Conservation (phyloP, 2,329 filamentous ascomycete genomes). For the Colletotrichum graminicola region DNA sequence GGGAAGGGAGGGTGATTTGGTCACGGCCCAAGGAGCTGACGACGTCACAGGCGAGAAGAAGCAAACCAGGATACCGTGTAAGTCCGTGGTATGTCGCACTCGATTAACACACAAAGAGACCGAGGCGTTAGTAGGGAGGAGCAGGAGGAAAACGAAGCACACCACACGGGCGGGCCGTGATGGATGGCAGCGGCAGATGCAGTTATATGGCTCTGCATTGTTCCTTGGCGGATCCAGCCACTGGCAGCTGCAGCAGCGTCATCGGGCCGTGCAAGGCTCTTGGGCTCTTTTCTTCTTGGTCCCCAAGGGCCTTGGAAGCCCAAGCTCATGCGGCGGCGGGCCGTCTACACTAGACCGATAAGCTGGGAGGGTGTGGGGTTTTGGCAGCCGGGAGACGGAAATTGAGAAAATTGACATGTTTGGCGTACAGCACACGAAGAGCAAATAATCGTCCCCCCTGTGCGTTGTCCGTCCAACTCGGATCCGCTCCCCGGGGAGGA, state of each 20-base stretch:
- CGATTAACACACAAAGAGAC: conserved; percentile 7
- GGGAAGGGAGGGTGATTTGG: background rate
- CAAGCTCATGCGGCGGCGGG: conserved; percentile 18
- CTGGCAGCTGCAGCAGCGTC: conserved; percentile 42
- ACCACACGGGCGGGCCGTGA: conserved; percentile 16
- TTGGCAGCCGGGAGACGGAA: conserved; percentile 8
- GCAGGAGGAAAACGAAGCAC: conserved; percentile 10
- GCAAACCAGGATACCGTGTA: conserved; percentile 38
- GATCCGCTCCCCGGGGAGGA: conserved; percentile 14
- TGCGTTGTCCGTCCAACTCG: conserved; percentile 37
- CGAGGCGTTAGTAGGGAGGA: conserved; percentile 7
- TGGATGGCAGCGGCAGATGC: conserved; percentile 24
- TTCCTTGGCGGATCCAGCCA: conserved; percentile 36
- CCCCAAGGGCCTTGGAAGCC: conserved; percentile 16
- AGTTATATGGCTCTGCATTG: conserved; percentile 34
- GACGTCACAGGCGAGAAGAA: conserved; percentile 34
- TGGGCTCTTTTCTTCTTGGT: conserved; percentile 8
- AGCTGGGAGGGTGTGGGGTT: conserved; percentile 1
- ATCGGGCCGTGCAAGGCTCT: conserved; percentile 36
- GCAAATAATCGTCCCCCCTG: conserved; percentile 11
- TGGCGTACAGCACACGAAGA: conserved; percentile 3
- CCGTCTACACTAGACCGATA: conserved; percentile 11
- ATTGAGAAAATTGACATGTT: conserved; percentile 24
- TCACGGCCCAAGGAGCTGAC: conserved; percentile 25
- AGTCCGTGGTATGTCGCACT: conserved; percentile 35